Base-by-base conservation (phyloP, 2,329 filamentous ascomycete genomes). In the Amphichorda felina region DNA sequence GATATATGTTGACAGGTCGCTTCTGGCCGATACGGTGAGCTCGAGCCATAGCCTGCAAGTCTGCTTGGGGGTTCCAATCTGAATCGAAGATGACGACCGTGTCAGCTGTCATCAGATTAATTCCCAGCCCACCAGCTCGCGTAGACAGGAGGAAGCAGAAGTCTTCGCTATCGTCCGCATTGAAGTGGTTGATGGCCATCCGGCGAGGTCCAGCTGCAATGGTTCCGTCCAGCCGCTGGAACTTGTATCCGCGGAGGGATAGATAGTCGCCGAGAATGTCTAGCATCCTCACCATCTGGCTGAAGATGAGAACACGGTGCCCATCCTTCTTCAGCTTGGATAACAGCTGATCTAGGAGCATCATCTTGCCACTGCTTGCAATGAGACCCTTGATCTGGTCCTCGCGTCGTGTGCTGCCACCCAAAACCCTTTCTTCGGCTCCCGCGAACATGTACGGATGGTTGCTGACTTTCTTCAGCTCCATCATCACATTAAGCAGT, bases 201-300 rank as follows among this genome's bases (percentile, higher is more conserved):
- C 88, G 85, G 49, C 91, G 79, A 40, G 88, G 80, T 2, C 78
- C 82, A 10, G 91, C 83, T 24, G 85, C 81, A 45, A 98, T 94
- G 3, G 91, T 98, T 46, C 91, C 91, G 53, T 98, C 91, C 7
- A 98, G 73, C 14, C 91, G 76, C 54, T 98, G 93, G 52, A 91
- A 96, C 40, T 91, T 79, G 57, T 96, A 93, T n/a, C 88, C 87
- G 42, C 91, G 82, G 36, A 91, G 73, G 35, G 86, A 83, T 44
- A 96, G 75, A 53, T 98, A 98, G 50, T 98, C 89, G 31, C 86
- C 85, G 2, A 98, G 70, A 36, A 98, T 91, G 50, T 98, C 88
- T 16, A 98, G 72, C 83, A 98, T 96, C 54, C 86, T 93, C 25
- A 98, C 93, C 91, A 98, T 98, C 55, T 98, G 91, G 55, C 89